A percentile compares a stretch with the other conserved stretches of the same genome.
These are phyloP conservation scores for Eucalyptus leucophloia DNA, from an alignment of 345 rosid genomes.

Conservation along the genomic window DNA sequence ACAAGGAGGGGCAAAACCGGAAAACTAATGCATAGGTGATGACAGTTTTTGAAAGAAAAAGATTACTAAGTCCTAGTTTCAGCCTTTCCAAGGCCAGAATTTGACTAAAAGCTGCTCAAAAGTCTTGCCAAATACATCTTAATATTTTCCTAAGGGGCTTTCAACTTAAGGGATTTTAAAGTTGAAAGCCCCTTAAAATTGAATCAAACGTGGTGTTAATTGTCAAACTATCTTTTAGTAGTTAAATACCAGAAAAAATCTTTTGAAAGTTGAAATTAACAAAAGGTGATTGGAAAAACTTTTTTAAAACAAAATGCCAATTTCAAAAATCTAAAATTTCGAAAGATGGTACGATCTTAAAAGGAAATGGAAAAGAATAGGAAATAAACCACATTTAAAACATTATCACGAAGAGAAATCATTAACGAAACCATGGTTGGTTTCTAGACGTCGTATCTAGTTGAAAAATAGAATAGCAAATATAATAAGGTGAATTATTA, in stretches of 20 bases:
- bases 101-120: accelerated
- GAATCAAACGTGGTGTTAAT: accelerated
- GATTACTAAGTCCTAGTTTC: accelerated
- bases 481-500: neutral
- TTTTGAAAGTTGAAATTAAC: neutral
- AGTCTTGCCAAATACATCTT: no score
- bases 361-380: neutral
- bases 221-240: neutral
- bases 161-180: accelerated
- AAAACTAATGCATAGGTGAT: no score
- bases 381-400: neutral
- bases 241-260: neutral
- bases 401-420: neutral
- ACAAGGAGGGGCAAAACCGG: accelerated
- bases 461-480: neutral
- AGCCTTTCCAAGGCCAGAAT: accelerated
- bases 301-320: accelerated
- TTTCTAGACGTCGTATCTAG: neutral
- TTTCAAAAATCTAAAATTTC: neutral
- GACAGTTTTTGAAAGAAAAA: no score
- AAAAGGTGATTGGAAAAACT: no score
- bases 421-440: neutral
- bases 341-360: accelerated
- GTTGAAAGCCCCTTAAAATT: accelerated
- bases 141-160: no score